phyloP scores from a whole-genome alignment of 2,329 filamentous ascomycete species.

The Chaetomiaceae sp. region DNA sequence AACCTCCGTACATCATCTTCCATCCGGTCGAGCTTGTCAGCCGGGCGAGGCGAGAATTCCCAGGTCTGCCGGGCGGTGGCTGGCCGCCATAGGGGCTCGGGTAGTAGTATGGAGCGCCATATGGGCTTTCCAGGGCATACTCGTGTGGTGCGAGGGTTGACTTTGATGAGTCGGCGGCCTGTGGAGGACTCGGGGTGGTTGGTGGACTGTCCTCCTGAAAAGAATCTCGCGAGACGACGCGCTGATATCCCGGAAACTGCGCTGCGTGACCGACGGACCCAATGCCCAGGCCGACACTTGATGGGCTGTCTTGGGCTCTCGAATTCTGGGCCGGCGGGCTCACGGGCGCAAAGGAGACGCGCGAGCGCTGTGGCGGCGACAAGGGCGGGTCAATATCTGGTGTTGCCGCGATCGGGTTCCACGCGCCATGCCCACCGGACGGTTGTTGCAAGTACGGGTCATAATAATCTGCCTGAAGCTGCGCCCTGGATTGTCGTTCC shows the following conservation, averaged over 20 bases:
- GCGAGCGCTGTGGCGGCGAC: background rate
- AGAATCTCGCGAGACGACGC: slow-evolving; percentile 4
- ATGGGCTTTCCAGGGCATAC: background rate
- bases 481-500: background rate
- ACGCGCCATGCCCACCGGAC: background rate
- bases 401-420: slow-evolving; percentile 10
- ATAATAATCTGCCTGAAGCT: background rate
- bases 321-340: background rate
- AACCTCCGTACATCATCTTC: slow-evolving; percentile 13
- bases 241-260: background rate
- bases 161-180: background rate
- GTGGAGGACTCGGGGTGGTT: background rate
- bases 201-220: slow-evolving; percentile 2
- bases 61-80: background rate
- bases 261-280: background rate
- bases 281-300: slow-evolving; percentile 14
- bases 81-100: background rate
- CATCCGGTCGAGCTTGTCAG: slow-evolving; percentile 4
- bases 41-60: background rate
- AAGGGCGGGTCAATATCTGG: slow-evolving; percentile 4
- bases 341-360: background rate
- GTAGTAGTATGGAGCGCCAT: slow-evolving; percentile 4
- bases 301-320: background rate
- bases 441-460: background rate
- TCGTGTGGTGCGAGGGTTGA: background rate